Conservation (phyloP, 257 asterid genomes). For the Vinca minor region DNA sequence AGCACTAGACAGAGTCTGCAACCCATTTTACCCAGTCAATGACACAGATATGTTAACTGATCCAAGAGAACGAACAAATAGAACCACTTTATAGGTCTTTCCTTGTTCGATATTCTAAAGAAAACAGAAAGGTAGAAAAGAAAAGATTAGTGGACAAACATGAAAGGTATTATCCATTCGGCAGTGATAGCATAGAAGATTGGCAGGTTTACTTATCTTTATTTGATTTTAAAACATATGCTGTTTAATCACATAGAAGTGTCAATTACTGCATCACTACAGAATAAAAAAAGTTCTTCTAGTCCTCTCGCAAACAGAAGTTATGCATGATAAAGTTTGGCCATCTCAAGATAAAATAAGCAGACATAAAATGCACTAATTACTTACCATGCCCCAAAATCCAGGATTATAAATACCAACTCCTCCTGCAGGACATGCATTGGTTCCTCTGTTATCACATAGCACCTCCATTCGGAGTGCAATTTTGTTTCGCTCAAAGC, state of each 20-base stretch:
- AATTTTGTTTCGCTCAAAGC: constrained; percentile 75
- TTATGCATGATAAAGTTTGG: too few relatives aligned
- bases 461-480: constrained; percentile 82
- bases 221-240: background rate
- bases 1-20: constrained; percentile 48
- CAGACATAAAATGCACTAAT: too few relatives aligned
- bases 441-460: constrained; percentile 45
- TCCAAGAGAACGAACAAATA: constrained; percentile 63
- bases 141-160: constrained; percentile 4
- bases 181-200: too few relatives aligned
- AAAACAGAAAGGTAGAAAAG: constrained; percentile 8
- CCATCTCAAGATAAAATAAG: too few relatives aligned
- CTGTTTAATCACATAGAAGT: background rate
- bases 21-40: constrained; percentile 55
- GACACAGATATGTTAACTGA: constrained; percentile 55
- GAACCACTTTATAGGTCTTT: constrained; percentile 68
- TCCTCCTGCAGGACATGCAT: constrained; percentile 69
- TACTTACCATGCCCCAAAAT: constrained; percentile 96
- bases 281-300: too few relatives aligned
- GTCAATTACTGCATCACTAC: too few relatives aligned
- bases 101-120: constrained; percentile 85
- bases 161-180: constrained; percentile 9
- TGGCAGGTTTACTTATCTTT: background rate
- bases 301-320: background rate
- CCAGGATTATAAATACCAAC: constrained; percentile 96